Evolutionary conservation across 257 asterid species (phyloP).

Genomic region (Paraleonurus japonicus): DNA sequence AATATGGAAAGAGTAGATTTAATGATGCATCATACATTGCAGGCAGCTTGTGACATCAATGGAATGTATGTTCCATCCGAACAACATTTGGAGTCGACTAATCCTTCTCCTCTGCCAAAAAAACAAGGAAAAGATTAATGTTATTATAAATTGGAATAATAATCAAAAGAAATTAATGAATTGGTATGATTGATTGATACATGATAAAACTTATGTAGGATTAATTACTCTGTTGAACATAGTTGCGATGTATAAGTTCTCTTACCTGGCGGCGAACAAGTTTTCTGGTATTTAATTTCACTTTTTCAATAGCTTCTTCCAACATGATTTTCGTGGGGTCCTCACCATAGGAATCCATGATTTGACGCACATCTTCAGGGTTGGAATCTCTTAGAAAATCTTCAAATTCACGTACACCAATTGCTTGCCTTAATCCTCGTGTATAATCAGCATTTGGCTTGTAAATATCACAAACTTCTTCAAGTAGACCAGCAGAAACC

Average conservation of each 20-base stretch:
- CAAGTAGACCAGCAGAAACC: conserved; percentile 72
- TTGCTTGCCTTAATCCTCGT: conserved; percentile 84
- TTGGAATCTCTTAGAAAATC: conserved; percentile 48
- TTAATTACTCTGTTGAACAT: no score
- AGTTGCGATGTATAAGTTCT: no score
- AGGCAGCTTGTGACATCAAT: conserved; percentile 62
- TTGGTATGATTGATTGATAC: background rate
- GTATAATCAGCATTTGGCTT: conserved; percentile 68
- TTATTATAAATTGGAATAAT: background rate
- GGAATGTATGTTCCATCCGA: conserved; percentile 75
- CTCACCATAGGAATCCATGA: conserved; percentile 27
- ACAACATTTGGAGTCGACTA: conserved; percentile 61
- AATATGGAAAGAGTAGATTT: background rate
- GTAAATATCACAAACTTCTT: conserved; percentile 70
- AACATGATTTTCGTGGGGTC: conserved; percentile 37
- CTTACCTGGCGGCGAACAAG: conserved; percentile 91
- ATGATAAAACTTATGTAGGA: background rate
- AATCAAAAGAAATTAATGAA: background rate
- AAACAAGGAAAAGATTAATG: background rate
- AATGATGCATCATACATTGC: conserved; percentile 33
- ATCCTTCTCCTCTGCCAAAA: conserved; percentile 71
- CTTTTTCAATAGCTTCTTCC: conserved; percentile 58
- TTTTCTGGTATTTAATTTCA: conserved; percentile 83
- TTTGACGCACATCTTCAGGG: conserved; percentile 22
- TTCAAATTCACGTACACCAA: conserved; percentile 88